Percentiles rank a stretch among this genome's conserved stretches.
Conservation (phyloP, 768 basidiomycete species). For the Russula griseocarnosa region DNA sequence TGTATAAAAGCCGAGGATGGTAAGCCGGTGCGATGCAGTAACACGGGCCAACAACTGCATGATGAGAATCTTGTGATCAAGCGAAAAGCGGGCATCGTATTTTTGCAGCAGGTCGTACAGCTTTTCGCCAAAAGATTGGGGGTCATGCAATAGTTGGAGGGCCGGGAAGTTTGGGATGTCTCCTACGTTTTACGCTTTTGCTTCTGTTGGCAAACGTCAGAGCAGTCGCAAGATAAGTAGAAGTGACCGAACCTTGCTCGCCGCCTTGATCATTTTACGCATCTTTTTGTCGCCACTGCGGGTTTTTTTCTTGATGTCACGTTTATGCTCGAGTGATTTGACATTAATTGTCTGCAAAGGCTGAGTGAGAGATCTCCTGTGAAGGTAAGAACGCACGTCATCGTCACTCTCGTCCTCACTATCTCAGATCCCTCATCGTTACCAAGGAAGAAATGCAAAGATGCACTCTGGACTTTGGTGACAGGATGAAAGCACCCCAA, state of each 20-base stretch:
- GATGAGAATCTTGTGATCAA: constrained; percentile 95
- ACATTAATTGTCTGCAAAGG: constrained; percentile 51
- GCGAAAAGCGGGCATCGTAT: constrained; percentile 91
- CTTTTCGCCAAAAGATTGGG: constrained; percentile 93
- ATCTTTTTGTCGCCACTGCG: constrained; percentile 78
- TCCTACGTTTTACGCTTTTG: constrained; percentile 32
- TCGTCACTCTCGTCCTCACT: constrained; percentile 64
- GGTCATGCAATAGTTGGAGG: constrained; percentile 87
- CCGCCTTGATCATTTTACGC: constrained; percentile 62
- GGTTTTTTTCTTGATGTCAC: constrained; percentile 93
- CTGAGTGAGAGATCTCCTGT: constrained; percentile 19
- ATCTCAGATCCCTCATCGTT: constrained; percentile 72
- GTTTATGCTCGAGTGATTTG: constrained; percentile 73
- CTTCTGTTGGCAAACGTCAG: constrained; percentile 35
- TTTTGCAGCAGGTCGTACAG: constrained; percentile 78
- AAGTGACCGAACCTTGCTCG: constrained; percentile 57
- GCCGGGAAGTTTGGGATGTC: constrained; percentile 78
- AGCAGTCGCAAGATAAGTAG: background rate
- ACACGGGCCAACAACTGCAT: constrained; percentile 96
- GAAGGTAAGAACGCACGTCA: constrained; percentile 37
- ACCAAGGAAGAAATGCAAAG: constrained; percentile 95
- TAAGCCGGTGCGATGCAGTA: constrained; percentile 89
- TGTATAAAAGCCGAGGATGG: constrained; percentile 91
- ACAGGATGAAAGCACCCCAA: constrained; percentile 92
- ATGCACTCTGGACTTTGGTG: constrained; percentile 90